Percentiles rank a stretch among this genome's conserved stretches.
Conservation (phyloP, 179 eudicot genomes). For the Carnegiea gigantea region DNA sequence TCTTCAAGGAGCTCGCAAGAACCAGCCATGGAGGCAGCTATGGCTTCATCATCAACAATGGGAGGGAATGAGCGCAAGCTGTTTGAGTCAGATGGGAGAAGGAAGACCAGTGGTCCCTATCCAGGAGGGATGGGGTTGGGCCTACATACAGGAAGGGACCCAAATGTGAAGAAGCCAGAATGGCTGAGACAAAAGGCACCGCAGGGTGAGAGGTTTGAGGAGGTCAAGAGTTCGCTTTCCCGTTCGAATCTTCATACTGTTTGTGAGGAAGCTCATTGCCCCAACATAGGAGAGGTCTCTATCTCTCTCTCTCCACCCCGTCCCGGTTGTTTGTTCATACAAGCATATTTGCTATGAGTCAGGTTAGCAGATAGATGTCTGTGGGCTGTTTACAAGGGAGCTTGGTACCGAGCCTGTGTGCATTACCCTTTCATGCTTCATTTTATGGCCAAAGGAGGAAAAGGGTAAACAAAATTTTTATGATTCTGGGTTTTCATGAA, state of each 20-base stretch:
- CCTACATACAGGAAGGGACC: slow-evolving; percentile 70
- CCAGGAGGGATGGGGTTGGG: slow-evolving; percentile 34
- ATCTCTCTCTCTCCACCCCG: background rate
- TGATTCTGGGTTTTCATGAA: background rate
- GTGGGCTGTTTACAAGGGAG: no score
- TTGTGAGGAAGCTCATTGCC: slow-evolving; percentile 95
- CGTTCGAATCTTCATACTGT: slow-evolving; percentile 79
- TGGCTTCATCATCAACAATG: slow-evolving; percentile 1
- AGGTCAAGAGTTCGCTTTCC: slow-evolving; percentile 74
- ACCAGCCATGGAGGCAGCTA: background rate
- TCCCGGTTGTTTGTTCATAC: background rate
- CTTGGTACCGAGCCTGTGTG: no score
- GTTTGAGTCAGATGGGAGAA: slow-evolving; percentile 19
- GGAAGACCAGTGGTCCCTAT: slow-evolving; percentile 28
- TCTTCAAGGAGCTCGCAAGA: background rate
- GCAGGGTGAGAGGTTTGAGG: slow-evolving; percentile 72
- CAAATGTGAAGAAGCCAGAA: slow-evolving; percentile 72
- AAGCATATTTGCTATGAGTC: no score
- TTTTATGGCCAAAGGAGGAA: no score
- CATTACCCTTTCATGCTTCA: no score
- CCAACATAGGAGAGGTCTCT: slow-evolving; percentile 77
- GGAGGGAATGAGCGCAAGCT: slow-evolving; percentile 3
- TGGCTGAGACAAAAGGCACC: slow-evolving; percentile 94
- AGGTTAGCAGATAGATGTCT: no score
- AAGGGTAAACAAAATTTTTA: no score